Evolutionary conservation across 140 eudicot species (phyloP).

Genomic region (Senecio squalidus): DNA sequence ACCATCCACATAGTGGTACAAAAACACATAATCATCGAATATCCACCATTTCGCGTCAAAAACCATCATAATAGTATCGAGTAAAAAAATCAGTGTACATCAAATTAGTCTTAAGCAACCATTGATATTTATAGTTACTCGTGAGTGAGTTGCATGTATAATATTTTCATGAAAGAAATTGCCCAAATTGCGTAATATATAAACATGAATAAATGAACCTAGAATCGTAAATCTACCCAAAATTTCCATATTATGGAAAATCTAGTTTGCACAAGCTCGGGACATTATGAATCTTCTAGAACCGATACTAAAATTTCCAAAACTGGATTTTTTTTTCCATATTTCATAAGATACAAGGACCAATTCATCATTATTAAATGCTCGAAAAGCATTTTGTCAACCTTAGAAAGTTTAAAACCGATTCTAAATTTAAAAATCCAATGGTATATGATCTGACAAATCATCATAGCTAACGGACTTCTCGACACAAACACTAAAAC

Average conservation of each 20-base stretch:
- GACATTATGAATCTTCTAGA: too few species aligned
- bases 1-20: not conserved
- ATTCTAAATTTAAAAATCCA: not conserved
- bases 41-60: not conserved
- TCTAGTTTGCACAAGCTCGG: too few species aligned
- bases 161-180: too few species aligned
- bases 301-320: too few species aligned
- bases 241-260: too few species aligned
- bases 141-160: not conserved
- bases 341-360: too few species aligned
- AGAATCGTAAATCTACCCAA: too few species aligned
- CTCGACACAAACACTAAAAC: not conserved
- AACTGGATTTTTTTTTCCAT: too few species aligned
- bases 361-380: too few species aligned
- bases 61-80: not conserved
- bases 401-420: not conserved
- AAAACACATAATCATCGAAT: not conserved
- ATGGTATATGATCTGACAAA: too few species aligned
- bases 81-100: not conserved
- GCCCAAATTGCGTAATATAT: too few species aligned
- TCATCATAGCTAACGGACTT: not conserved
- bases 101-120: not conserved
- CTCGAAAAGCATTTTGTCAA: not conserved
- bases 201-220: too few species aligned
- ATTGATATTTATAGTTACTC: not conserved